Conservation (phyloP, 2,329 filamentous ascomycete species). For the Plenodomus biglobosus region DNA sequence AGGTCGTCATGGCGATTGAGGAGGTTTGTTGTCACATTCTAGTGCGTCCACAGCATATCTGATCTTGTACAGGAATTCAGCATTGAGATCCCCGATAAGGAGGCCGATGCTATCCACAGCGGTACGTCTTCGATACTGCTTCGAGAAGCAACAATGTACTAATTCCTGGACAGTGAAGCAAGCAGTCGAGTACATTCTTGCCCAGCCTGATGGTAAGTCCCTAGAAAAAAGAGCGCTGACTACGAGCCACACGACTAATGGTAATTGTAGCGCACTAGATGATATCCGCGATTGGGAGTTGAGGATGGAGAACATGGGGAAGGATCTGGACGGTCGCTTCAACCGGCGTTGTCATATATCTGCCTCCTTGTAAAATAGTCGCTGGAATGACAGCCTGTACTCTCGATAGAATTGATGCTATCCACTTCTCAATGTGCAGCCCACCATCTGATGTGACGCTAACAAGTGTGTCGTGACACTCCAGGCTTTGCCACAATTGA, state of each 20-base stretch:
- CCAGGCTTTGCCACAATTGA: conserved; percentile 3
- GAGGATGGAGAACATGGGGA: conserved; percentile 26
- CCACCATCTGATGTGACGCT: not conserved
- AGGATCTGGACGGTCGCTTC: conserved; percentile 35
- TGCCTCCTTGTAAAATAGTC: conserved; percentile 44
- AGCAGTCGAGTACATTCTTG: conserved; percentile 90
- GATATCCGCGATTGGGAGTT: conserved; percentile 17
- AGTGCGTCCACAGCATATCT: conserved; percentile 3
- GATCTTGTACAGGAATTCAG: conserved; percentile 64
- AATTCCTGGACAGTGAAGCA: conserved; percentile 70
- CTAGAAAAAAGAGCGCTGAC: conserved; percentile 24
- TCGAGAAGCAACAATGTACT: conserved; percentile 24
- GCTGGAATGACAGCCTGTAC: conserved; percentile 40
- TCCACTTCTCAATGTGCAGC: conserved; percentile 25
- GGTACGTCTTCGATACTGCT: conserved; percentile 60
- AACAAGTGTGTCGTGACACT: conserved; percentile 1
- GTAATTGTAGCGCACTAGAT: conserved; percentile 37
- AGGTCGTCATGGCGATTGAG: conserved; percentile 99
- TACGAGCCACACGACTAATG: conserved; percentile 20
- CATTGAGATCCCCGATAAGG: conserved; percentile 98
- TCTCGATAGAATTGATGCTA: conserved; percentile 41
- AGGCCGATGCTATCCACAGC: conserved; percentile 90
- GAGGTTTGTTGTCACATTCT: conserved; percentile 63
- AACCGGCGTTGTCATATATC: conserved; percentile 43
- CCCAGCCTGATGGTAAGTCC: conserved; percentile 82